Evolutionary conservation across 495 filamentous ascomycete species (phyloP).

Genomic region (Melanomma pulvis-pyrius): DNA sequence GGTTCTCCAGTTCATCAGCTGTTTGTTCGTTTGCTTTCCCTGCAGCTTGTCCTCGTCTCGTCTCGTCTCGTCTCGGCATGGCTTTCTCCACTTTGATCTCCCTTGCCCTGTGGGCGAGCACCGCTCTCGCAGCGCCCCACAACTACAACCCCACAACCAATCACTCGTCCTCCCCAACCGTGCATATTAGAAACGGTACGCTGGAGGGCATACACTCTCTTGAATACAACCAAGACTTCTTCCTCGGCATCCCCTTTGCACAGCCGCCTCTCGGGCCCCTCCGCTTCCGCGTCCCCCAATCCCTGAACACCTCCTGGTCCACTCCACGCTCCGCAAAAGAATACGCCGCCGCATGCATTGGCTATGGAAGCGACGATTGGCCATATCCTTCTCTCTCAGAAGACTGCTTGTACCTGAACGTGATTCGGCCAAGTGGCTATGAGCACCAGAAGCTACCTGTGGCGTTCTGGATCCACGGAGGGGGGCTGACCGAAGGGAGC

Average conservation of each 20-base stretch:
- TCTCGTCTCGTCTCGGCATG: conserved; percentile 3
- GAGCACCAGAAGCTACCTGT: conserved; percentile 61
- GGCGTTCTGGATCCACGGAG: conserved; percentile 68
- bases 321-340: conserved; percentile 40
- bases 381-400: conserved; percentile 45
- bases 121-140: conserved; percentile 5
- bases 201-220: conserved; percentile 35
- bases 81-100: background rate
- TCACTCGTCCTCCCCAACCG: conserved; percentile 26
- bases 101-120: conserved; percentile 9
- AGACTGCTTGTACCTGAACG: conserved; percentile 68
- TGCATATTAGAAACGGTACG: conserved; percentile 44
- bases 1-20: background rate
- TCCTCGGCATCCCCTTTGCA: conserved; percentile 69
- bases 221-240: conserved; percentile 42
- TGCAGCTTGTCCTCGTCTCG: background rate
- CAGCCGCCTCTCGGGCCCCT: conserved; percentile 60
- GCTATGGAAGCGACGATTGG: conserved; percentile 43
- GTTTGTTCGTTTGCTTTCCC: background rate
- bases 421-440: conserved; percentile 62
- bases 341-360: conserved; percentile 49
- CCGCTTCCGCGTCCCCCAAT: conserved; percentile 62
- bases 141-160: background rate
- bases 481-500: conserved; percentile 39
- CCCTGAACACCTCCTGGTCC: conserved; percentile 50